phyloP scores from a whole-genome alignment of 225 moss, liverwort and hornwort genomes.

The Sphagnum contortum region DNA sequence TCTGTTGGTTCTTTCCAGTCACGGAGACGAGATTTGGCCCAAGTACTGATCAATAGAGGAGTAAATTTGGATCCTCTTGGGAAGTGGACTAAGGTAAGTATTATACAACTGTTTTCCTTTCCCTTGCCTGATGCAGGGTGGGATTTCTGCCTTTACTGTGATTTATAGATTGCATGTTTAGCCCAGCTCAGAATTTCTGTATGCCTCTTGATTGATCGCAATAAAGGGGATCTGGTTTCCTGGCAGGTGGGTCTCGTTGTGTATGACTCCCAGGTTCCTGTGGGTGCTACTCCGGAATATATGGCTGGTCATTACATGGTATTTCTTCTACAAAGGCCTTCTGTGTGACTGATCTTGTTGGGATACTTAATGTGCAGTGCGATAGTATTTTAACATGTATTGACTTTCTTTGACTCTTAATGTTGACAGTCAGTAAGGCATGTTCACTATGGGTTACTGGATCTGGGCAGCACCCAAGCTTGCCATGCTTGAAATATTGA shows the following conservation, averaged over 20 bases:
- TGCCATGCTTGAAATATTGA: no score
- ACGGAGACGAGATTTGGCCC: conserved; percentile 81
- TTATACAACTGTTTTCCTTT: neutral
- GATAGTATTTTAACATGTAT: neutral
- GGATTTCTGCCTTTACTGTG: neutral
- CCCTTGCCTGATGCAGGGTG: neutral
- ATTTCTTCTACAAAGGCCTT: neutral
- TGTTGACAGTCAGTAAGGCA: no score
- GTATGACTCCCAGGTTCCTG: conserved; percentile 93
- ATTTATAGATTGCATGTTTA: no score
- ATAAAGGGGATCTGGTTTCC: no score
- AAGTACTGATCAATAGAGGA: conserved; percentile 89
- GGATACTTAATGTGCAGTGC: neutral
- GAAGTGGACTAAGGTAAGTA: conserved; percentile 89
- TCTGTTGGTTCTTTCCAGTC: conserved; percentile 28
- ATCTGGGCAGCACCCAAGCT: no score
- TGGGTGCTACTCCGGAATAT: conserved; percentile 97
- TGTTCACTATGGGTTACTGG: no score
- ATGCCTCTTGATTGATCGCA: no score
- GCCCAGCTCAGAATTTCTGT: no score
- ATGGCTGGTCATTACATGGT: conserved; percentile 99
- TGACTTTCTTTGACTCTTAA: neutral
- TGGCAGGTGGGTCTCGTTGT: conserved; percentile 83
- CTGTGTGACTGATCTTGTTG: neutral
- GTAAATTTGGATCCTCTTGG: conserved; percentile 95